phyloP scores from a whole-genome alignment of 139 green algal genomes.

The Desmodesmus armatus region DNA sequence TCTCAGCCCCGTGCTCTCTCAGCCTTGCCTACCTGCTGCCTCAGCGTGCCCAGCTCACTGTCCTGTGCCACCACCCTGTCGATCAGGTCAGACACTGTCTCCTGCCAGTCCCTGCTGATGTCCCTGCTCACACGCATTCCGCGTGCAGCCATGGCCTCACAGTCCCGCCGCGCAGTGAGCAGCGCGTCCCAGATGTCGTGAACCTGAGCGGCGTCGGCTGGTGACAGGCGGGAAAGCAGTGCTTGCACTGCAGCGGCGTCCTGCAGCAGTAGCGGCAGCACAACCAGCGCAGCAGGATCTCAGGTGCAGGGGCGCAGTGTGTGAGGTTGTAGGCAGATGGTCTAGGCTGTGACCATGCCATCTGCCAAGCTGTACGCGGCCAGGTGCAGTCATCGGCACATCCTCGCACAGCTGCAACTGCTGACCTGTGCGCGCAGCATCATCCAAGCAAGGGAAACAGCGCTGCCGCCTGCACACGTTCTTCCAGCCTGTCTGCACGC shows the following conservation, averaged over 20 bases:
- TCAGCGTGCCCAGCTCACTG: slow-evolving; percentile 32
- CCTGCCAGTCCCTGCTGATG: slow-evolving; percentile 53
- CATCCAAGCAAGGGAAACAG: too few species aligned
- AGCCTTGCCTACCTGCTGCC: slow-evolving; percentile 22
- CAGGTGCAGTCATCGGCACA: too few species aligned
- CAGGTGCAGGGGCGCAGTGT: background rate
- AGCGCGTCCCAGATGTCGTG: slow-evolving; percentile 30
- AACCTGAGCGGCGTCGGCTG: background rate
- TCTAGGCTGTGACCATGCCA: background rate
- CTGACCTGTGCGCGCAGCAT: too few species aligned
- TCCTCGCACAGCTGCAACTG: background rate
- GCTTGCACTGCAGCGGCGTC: slow-evolving; percentile 3
- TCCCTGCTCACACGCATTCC: slow-evolving; percentile 46
- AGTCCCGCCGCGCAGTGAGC: slow-evolving; percentile 26
- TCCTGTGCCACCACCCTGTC: slow-evolving; percentile 47
- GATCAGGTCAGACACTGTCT: slow-evolving; percentile 51
- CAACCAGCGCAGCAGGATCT: background rate
- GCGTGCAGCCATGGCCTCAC: slow-evolving; percentile 43
- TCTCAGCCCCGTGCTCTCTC: too few species aligned
- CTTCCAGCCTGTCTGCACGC: too few species aligned
- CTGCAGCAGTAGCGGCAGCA: background rate
- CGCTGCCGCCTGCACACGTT: too few species aligned
- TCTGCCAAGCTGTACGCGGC: background rate
- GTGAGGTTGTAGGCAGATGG: background rate
- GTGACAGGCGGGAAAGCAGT: slow-evolving; percentile 14